phyloP scores from a whole-genome alignment of 1,284 basidiomycete species.

The Ustilago hordei region DNA sequence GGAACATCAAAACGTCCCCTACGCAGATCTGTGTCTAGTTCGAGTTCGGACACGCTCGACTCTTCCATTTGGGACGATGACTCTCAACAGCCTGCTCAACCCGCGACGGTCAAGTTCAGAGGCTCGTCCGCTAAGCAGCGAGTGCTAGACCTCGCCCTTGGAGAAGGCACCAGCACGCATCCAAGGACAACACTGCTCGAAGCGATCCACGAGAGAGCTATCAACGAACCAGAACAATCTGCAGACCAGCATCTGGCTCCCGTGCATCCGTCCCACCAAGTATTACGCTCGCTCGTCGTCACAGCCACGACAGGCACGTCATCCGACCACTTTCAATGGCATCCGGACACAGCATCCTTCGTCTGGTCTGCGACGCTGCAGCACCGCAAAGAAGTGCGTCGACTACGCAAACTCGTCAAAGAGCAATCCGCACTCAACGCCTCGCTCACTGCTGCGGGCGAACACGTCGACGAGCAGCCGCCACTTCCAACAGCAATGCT shows the following conservation, averaged over 20 bases:
- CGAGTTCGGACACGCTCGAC: conserved; percentile 25
- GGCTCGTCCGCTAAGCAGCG: conserved; percentile 23
- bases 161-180: conserved; percentile 7
- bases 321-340: conserved; percentile 53
- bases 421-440: conserved; percentile 31
- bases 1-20: conserved; percentile 16
- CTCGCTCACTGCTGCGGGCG: conserved; percentile 18
- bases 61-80: conserved; percentile 36
- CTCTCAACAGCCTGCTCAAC: neutral
- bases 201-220: conserved; percentile 24
- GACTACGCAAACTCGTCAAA: conserved; percentile 26
- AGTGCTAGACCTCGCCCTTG: conserved; percentile 25
- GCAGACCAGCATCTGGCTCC: conserved; percentile 36
- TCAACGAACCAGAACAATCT: neutral
- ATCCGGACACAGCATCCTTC: conserved; percentile 35
- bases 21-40: conserved; percentile 22
- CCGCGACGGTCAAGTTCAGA: conserved; percentile 31
- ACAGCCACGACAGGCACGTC: conserved; percentile 45
- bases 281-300: conserved; percentile 34
- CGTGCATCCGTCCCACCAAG: conserved; percentile 28
- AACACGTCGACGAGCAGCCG: neutral
- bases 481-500: conserved; percentile 14
- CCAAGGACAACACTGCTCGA: conserved; percentile 14
- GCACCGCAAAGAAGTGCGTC: conserved; percentile 20
- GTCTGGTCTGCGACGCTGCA: conserved; percentile 38